A percentile compares a stretch with the other conserved stretches of the same genome.
phyloP scores from a whole-genome alignment of 2,329 filamentous ascomycete genomes.

The Aspergillus sp. region DNA sequence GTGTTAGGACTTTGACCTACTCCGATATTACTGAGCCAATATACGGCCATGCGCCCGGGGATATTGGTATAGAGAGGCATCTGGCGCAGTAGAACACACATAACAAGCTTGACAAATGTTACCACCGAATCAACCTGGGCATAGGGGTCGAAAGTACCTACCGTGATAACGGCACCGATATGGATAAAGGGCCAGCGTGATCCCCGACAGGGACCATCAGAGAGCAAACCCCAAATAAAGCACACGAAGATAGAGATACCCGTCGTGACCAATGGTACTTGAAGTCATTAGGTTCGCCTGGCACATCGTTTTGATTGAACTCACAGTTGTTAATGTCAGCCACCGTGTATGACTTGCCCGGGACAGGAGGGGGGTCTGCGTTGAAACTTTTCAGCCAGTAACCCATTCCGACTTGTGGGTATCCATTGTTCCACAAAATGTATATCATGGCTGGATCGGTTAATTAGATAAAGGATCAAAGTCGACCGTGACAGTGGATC shows the following conservation, averaged over 20 bases:
- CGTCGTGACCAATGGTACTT: conserved; percentile 35
- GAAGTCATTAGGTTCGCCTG: background rate
- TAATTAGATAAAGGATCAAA: background rate
- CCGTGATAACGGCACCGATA: conserved; percentile 38
- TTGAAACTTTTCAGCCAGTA: conserved; percentile 50
- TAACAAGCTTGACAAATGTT: conserved; percentile 29
- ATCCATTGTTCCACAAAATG: conserved; percentile 45
- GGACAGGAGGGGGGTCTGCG: conserved; percentile 36
- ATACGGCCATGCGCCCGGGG: conserved; percentile 39
- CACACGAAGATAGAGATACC: conserved; percentile 41
- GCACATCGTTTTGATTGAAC: background rate
- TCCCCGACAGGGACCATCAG: conserved; percentile 38
- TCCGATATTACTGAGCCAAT: conserved; percentile 42
- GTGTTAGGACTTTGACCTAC: conserved; percentile 21
- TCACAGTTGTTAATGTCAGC: conserved; percentile 41
- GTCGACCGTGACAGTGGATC: background rate
- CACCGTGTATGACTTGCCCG: conserved; percentile 36
- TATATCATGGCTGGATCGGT: conserved; percentile 32
- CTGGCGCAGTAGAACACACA: conserved; percentile 35
- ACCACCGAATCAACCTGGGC: background rate
- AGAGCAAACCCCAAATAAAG: conserved; percentile 42
- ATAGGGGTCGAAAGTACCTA: conserved; percentile 17
- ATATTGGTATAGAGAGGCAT: conserved; percentile 43
- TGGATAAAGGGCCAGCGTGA: conserved; percentile 45
- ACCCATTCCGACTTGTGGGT: conserved; percentile 40